Base-by-base conservation (phyloP, 1,284 basidiomycete species). In the Marasmius tenuissimus region DNA sequence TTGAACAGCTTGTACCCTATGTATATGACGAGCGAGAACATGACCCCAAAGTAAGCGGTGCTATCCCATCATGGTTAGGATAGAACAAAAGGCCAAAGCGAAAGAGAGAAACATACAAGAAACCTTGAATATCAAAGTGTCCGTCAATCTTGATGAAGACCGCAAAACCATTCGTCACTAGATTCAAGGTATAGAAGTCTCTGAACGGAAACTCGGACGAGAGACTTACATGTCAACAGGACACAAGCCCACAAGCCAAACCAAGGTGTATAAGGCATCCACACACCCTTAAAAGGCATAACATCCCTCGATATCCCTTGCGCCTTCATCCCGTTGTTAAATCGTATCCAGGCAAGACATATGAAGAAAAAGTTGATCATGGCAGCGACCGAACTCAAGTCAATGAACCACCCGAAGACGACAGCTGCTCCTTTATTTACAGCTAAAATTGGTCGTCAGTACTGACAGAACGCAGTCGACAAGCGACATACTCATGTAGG, bases 331-430 rank as follows among this genome's bases (percentile, higher is more conserved):
- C 63, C 63, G 6, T 50, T 42, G 38, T 64, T 38, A 22, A 61
- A 64, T 11, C 60, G 35, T 22, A 64, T 64, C 63, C 63, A 64
- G n/a, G 63, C 63, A 22, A 64, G 61, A 47, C 63, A 64, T 52
- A 64, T 64, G 57, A 60, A 64, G 45, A 60, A 62, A 34, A 39
- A 64, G 54, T 64, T 64, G 60, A 65, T 65, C 48, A 65, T 20
- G 5, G 61, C 61, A 12, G 63, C 61, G 14, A 65, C 61, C 12
- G 63, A 65, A 4, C 61, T 14, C 12, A 65, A 51, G 51, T 63
- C 61, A 39, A 65, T 63, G 54, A 65, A 65, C 63, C 63, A 65
- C 14, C 61, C 61, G 33, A 65, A 65, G 42, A 65, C 63, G 55
- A 58, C 55, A 3, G 63, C 61, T 34, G 63, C 55, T 34, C 63